Evolutionary conservation across 2,329 filamentous ascomycete species (phyloP).

Genomic region (Calonectria pseudoturangicola): DNA sequence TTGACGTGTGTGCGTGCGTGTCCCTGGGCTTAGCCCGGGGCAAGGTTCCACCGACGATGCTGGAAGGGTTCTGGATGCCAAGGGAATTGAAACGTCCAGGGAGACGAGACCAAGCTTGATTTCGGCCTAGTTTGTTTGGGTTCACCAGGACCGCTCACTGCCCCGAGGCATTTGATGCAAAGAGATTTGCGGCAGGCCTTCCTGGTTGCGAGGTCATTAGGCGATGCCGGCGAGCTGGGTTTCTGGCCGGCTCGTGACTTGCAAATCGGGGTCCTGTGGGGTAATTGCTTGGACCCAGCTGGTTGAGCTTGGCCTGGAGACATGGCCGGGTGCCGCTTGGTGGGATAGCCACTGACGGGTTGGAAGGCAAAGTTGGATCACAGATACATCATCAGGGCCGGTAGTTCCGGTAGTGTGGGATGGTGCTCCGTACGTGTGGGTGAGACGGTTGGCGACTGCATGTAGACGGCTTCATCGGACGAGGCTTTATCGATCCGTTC

Average conservation of each 20-base stretch:
- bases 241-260: conserved; percentile 43
- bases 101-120: conserved; percentile 9
- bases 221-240: conserved; percentile 43
- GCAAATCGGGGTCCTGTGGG: conserved; percentile 30
- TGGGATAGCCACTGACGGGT: conserved; percentile 12
- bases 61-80: conserved; percentile 8
- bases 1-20: conserved; percentile 36
- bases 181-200: not conserved
- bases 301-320: conserved; percentile 1
- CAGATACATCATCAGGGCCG: conserved; percentile 39
- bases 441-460: conserved; percentile 36
- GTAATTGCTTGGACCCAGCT: conserved; percentile 14
- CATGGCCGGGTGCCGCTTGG: not conserved
- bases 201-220: conserved; percentile 40
- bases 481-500: conserved; percentile 5
- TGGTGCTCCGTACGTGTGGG: conserved; percentile 9
- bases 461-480: conserved; percentile 24
- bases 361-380: conserved; percentile 14
- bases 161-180: conserved; percentile 39
- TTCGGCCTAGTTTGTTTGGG: conserved; percentile 17
- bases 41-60: conserved; percentile 20
- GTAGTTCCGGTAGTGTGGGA: conserved; percentile 40
- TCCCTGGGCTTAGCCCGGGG: conserved; percentile 34
- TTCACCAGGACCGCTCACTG: conserved; percentile 28
- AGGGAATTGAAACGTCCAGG: conserved; percentile 35